A percentile compares a stretch with the other conserved stretches of the same genome.
phyloP scores from a whole-genome alignment of 2,329 filamentous ascomycete genomes.

The Fusarium sulawesiense region DNA sequence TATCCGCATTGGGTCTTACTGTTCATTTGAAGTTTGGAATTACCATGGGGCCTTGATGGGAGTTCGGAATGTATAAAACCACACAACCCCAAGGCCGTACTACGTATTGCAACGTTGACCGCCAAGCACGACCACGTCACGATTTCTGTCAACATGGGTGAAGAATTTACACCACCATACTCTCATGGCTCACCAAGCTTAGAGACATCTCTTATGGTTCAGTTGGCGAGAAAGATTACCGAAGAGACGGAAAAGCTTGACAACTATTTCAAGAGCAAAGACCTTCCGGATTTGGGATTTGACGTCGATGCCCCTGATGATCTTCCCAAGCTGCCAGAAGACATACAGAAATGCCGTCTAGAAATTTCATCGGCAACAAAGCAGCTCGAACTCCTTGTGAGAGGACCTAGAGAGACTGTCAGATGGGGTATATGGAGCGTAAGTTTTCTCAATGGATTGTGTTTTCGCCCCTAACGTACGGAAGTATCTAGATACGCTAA shows the following conservation, averaged over 20 bases:
- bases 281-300: slow-evolving; percentile 58
- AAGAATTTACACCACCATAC: slow-evolving; percentile 51
- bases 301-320: slow-evolving; percentile 57
- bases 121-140: slow-evolving; percentile 1
- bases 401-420: slow-evolving; percentile 63
- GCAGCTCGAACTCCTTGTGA: slow-evolving; percentile 60
- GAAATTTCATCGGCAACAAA: slow-evolving; percentile 62
- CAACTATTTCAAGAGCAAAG: slow-evolving; percentile 57
- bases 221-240: slow-evolving; percentile 61
- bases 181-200: slow-evolving; percentile 43
- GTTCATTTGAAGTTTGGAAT: slow-evolving; percentile 8
- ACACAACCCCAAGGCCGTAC: slow-evolving; percentile 10
- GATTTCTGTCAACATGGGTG: slow-evolving; percentile 25
- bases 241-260: slow-evolving; percentile 63
- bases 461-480: slow-evolving; percentile 18
- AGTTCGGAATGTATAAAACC: slow-evolving; percentile 25
- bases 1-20: slow-evolving; percentile 20
- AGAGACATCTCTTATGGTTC: slow-evolving; percentile 55
- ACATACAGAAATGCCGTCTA: slow-evolving; percentile 58
- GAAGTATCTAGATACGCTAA: slow-evolving; percentile 63
- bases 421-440: slow-evolving; percentile 66
- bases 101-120: not conserved
- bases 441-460: slow-evolving; percentile 41
- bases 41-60: slow-evolving; percentile 3
- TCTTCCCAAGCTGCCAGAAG: slow-evolving; percentile 60